Conservation (phyloP, 164 flowering plant species). For the Macadamia tetraphylla region DNA sequence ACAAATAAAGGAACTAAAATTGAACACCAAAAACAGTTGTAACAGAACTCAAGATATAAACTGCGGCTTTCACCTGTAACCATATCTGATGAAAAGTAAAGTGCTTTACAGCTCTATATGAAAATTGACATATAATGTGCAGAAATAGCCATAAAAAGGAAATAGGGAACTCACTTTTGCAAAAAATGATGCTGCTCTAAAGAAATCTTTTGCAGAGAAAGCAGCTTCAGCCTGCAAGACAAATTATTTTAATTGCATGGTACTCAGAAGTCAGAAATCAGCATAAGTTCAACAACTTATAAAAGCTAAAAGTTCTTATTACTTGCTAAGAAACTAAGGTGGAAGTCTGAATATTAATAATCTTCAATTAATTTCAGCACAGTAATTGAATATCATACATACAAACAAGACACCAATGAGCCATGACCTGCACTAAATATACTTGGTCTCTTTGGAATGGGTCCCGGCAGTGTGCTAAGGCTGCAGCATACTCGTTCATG, state of each 20-base stretch:
- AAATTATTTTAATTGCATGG: constrained; percentile 1
- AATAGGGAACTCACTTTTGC: constrained; percentile 62
- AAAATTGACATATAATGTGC: background rate
- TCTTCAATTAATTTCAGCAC: background rate
- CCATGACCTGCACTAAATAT: constrained; percentile 73
- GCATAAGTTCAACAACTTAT: background rate
- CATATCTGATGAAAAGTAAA: no score
- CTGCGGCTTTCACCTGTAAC: no score
- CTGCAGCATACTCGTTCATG: constrained; percentile 82
- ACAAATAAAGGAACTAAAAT: no score
- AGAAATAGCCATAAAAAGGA: constrained; percentile 12
- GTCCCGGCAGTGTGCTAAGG: constrained; percentile 84
- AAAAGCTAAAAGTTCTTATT: background rate
- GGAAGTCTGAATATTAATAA: background rate
- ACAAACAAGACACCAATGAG: background rate
- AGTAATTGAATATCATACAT: background rate
- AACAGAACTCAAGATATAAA: no score
- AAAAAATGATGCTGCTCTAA: constrained; percentile 91
- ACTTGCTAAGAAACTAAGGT: background rate
- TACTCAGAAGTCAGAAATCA: constrained; percentile 2
- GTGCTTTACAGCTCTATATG: background rate
- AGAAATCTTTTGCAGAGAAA: constrained; percentile 68
- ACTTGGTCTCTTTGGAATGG: constrained; percentile 95
- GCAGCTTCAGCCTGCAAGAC: constrained; percentile 93
- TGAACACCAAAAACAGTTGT: no score